phyloP scores from a whole-genome alignment of 2,329 filamentous ascomycete species.

The Ascochyta fabae region DNA sequence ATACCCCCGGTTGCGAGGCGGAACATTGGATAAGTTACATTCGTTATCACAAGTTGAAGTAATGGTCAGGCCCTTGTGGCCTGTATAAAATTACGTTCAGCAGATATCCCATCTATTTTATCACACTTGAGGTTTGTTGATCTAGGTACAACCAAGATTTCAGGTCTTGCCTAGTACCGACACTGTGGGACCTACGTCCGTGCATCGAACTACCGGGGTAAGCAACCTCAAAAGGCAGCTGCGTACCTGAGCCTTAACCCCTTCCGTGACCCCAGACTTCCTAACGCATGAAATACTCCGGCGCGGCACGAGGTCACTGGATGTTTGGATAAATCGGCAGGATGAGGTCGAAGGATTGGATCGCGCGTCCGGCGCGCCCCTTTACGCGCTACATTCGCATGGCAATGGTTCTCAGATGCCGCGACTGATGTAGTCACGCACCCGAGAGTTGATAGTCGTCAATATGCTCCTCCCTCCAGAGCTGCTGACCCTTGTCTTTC shows the following conservation, averaged over 20 bases:
- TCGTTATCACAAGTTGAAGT: neutral
- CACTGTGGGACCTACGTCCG: neutral
- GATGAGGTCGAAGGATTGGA: neutral
- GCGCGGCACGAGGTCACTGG: neutral
- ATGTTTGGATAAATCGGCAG: neutral
- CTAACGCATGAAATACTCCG: neutral
- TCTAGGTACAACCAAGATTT: neutral
- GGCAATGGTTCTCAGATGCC: neutral
- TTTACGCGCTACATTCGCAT: neutral
- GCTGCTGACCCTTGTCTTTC: constrained; percentile 7
- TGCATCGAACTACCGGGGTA: neutral
- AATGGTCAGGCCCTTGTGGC: neutral
- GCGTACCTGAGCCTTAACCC: constrained; percentile 2
- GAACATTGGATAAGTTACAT: neutral
- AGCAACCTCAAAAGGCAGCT: constrained; percentile 12
- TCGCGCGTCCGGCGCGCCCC: constrained; percentile 1
- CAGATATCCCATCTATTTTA: neutral
- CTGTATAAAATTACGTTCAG: neutral
- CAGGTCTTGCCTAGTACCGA: neutral
- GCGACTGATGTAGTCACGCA: neutral
- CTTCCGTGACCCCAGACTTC: neutral
- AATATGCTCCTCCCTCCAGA: constrained; percentile 9
- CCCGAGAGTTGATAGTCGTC: neutral
- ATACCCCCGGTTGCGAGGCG: neutral
- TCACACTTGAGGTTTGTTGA: too few species aligned